A percentile compares a stretch with the other conserved stretches of the same genome.
phyloP scores from a whole-genome alignment of 495 filamentous ascomycete species.

The Daldinia bambusicola region DNA sequence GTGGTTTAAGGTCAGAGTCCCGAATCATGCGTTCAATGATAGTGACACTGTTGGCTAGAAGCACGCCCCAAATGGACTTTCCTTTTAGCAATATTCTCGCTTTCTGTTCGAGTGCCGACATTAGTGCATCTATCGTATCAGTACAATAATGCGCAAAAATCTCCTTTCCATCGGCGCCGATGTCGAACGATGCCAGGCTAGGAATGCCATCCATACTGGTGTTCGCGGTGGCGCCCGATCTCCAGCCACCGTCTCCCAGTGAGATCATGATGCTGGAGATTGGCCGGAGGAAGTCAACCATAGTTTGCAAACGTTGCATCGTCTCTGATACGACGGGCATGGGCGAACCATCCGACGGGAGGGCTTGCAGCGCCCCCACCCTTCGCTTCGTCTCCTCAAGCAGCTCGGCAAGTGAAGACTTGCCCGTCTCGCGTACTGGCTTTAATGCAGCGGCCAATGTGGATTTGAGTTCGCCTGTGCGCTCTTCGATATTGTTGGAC shows the following conservation, averaged over 20 bases:
- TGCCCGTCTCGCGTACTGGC: slow-evolving; percentile 90
- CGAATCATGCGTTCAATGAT: slow-evolving; percentile 88
- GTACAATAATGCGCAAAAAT: slow-evolving; percentile 88
- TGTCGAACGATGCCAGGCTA: slow-evolving; percentile 80
- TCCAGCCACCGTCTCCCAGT: slow-evolving; percentile 93
- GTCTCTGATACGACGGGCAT: slow-evolving; percentile 82
- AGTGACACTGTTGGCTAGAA: slow-evolving; percentile 88
- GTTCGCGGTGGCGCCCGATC: slow-evolving; percentile 55
- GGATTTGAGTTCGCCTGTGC: slow-evolving; percentile 86
- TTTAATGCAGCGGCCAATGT: slow-evolving; percentile 85
- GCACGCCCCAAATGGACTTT: slow-evolving; percentile 83
- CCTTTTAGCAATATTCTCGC: slow-evolving; percentile 77
- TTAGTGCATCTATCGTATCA: slow-evolving; percentile 84
- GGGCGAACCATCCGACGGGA: slow-evolving; percentile 82
- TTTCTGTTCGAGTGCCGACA: slow-evolving; percentile 80
- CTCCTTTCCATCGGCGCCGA: slow-evolving; percentile 87
- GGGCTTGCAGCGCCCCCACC: slow-evolving; percentile 66
- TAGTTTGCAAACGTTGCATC: slow-evolving; percentile 85
- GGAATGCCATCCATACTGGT: slow-evolving; percentile 71
- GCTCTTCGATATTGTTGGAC: slow-evolving; percentile 79
- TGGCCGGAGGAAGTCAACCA: slow-evolving; percentile 88
- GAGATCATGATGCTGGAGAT: slow-evolving; percentile 90
- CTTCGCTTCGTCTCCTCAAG: slow-evolving; percentile 86
- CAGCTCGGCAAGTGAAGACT: slow-evolving; percentile 82
- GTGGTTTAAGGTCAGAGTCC: slow-evolving; percentile 77